These are phyloP conservation scores for Bretschneidera sinensis DNA, from an alignment of 345 rosid genomes.

Conservation along the genomic window DNA sequence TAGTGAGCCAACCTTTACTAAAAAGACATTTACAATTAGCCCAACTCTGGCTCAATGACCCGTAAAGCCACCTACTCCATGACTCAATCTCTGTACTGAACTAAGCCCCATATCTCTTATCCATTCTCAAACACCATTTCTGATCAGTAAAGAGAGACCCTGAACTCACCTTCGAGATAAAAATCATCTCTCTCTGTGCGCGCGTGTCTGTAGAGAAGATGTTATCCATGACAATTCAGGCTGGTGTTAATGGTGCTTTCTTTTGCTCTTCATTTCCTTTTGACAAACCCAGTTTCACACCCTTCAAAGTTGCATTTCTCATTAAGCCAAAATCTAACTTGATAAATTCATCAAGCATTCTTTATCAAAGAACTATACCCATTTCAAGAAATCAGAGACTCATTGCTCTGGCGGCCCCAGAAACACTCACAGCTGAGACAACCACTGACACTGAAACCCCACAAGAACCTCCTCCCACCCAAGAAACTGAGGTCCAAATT, in stretches of 20 bases:
- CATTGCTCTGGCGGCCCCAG: slow-evolving; percentile 41
- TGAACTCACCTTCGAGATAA: slow-evolving; percentile 5
- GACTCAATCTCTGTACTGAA: not conserved
- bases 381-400: slow-evolving; percentile 31
- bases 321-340: slow-evolving; percentile 2
- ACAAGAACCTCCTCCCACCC: slow-evolving; percentile 12
- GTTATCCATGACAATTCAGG: slow-evolving; percentile 45
- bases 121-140: slow-evolving; percentile 25
- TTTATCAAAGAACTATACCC: slow-evolving; percentile 15
- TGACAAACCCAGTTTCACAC: slow-evolving; percentile 14
- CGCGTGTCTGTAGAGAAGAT: slow-evolving; percentile 12
- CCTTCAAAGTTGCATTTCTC: slow-evolving; percentile 12
- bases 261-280: slow-evolving; percentile 18
- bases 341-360: slow-evolving; percentile 4
- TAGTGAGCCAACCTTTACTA: not conserved
- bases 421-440: slow-evolving; percentile 36
- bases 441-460: slow-evolving; percentile 7
- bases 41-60: not conserved
- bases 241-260: slow-evolving; percentile 19
- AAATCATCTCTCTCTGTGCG: not conserved
- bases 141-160: slow-evolving; percentile 10
- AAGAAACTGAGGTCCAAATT: slow-evolving; percentile 29
- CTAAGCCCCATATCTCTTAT: slow-evolving; percentile 34
- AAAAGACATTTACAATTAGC: not conserved
- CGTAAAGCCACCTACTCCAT: not conserved